Percentiles rank a stretch among this genome's conserved stretches.
phyloP scores from a whole-genome alignment of 805 yeast species.

The Limtongia smithiae region DNA sequence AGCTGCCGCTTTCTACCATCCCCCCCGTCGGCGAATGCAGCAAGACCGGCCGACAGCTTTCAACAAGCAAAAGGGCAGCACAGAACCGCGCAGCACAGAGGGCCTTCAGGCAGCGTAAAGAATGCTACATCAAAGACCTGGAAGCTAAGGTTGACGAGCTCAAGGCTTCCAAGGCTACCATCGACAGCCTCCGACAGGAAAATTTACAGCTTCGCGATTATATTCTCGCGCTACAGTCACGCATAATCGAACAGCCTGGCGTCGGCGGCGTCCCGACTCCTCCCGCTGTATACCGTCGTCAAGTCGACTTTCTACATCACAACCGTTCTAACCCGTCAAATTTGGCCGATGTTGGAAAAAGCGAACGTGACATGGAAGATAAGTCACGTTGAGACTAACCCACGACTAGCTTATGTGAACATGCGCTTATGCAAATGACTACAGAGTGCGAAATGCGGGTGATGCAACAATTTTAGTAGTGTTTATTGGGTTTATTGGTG shows the following conservation, averaged over 20 bases:
- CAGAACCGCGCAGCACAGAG: slow-evolving; percentile 91
- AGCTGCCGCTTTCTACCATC: slow-evolving; percentile 13
- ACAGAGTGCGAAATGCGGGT: too few species aligned
- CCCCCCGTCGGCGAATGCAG: slow-evolving; percentile 30
- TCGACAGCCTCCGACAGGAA: slow-evolving; percentile 65
- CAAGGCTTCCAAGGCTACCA: slow-evolving; percentile 57
- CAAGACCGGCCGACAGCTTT: slow-evolving; percentile 43
- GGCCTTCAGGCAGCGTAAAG: slow-evolving; percentile 84
- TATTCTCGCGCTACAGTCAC: slow-evolving; percentile 63
- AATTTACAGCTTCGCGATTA: slow-evolving; percentile 70
- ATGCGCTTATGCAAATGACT: too few species aligned
- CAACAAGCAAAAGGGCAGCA: slow-evolving; percentile 77
- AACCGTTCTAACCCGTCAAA: slow-evolving; percentile 2
- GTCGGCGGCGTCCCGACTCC: slow-evolving; percentile 42
- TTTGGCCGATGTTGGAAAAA: slow-evolving; percentile 9
- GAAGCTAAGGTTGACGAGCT: slow-evolving; percentile 67
- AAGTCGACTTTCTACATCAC: slow-evolving; percentile 19
- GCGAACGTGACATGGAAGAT: slow-evolving; percentile 5
- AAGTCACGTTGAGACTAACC: background rate
- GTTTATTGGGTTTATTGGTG: background rate
- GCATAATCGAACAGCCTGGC: slow-evolving; percentile 53
- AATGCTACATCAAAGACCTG: slow-evolving; percentile 72
- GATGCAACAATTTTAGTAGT: too few species aligned
- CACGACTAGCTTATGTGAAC: too few species aligned
- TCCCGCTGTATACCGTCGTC: slow-evolving; percentile 36